Evolutionary conservation across 2,329 filamentous ascomycete genomes (phyloP).

Genomic region (Gaeumannomyces tritici): DNA sequence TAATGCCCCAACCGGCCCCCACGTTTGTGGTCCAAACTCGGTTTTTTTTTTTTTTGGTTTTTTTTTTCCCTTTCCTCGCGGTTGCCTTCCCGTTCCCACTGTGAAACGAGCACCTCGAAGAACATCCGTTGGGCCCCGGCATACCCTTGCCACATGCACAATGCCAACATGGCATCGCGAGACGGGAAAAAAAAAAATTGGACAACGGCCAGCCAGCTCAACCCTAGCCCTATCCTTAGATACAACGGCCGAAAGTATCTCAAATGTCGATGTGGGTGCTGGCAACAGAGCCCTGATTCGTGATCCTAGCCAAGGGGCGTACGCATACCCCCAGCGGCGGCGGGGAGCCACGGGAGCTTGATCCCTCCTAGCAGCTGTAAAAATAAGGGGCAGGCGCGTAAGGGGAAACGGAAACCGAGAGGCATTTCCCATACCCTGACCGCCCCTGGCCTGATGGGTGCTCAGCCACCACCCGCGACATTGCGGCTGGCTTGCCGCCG

Average conservation of each 20-base stretch:
- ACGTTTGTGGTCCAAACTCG: neutral
- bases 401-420: neutral
- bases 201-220: neutral
- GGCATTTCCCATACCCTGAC: neutral
- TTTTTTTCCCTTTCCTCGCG: too few relatives aligned
- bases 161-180: neutral
- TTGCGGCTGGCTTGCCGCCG: neutral
- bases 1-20: neutral
- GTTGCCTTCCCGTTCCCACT: too few relatives aligned
- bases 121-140: neutral
- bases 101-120: too few relatives aligned
- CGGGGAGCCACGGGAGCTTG: neutral
- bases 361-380: neutral
- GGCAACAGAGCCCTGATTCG: neutral
- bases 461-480: too few relatives aligned
- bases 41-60: too few relatives aligned
- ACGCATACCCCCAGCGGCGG: neutral
- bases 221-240: neutral
- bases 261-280: neutral
- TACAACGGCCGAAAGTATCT: neutral
- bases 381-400: neutral
- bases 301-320: neutral
- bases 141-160: neutral
- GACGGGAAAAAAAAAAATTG: neutral
- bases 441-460: too few relatives aligned